These are phyloP conservation scores for Podila verticillata DNA, from an alignment of 192 early-diverging fungal species.

Conservation along the genomic window DNA sequence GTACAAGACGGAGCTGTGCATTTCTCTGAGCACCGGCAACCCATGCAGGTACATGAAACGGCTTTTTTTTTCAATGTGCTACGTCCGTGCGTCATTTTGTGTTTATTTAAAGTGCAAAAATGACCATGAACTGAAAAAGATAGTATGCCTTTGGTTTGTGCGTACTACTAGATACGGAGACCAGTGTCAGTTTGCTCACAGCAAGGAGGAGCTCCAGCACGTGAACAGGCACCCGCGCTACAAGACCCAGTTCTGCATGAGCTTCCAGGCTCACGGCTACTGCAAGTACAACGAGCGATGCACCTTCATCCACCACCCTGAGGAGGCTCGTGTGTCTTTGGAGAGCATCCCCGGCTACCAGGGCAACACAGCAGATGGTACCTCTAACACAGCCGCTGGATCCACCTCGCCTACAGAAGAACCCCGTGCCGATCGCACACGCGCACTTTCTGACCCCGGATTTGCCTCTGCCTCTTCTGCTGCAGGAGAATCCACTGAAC, in stretches of 20 bases:
- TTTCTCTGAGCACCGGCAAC: conserved; percentile 34
- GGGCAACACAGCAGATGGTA: neutral
- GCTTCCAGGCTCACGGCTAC: conserved; percentile 86
- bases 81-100: neutral
- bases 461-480: neutral
- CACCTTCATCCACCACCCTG: conserved; percentile 87
- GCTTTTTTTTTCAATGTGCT: neutral
- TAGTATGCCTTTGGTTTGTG: neutral
- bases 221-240: conserved; percentile 92
- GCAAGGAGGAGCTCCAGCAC: conserved; percentile 75
- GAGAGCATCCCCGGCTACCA: neutral
- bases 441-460: neutral
- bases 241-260: conserved; percentile 95
- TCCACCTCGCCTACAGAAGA: neutral
- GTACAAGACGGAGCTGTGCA: conserved; percentile 56
- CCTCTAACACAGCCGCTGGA: neutral
- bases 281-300: conserved; percentile 96
- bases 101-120: neutral
- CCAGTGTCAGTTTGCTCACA: conserved; percentile 97
- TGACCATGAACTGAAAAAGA: neutral
- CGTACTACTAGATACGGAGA: conserved; percentile 76
- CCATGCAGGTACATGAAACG: conserved; percentile 64
- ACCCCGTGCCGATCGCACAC: neutral
- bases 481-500: neutral
- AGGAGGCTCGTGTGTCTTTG: conserved; percentile 54